Percentiles rank a stretch among this genome's conserved stretches.
phyloP scores from a whole-genome alignment of 73 alveolate genomes.

The Paramecium sonneborni region DNA sequence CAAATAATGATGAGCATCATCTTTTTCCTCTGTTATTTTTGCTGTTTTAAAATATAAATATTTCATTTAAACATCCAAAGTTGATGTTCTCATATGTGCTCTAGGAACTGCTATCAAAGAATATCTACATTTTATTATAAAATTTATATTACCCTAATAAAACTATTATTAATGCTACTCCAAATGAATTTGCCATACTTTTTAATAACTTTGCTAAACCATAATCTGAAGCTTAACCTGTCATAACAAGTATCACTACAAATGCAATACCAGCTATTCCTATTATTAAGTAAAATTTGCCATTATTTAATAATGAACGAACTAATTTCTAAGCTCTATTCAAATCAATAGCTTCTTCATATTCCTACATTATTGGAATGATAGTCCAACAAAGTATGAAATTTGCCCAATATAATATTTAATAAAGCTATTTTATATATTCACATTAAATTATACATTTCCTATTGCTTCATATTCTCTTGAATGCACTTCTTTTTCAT shows the following conservation, averaged over 20 bases:
- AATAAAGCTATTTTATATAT: neutral
- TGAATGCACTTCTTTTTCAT: neutral
- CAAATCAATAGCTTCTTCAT: conserved; percentile 57
- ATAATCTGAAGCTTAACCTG: conserved; percentile 51
- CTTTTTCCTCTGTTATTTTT: conserved; percentile 37
- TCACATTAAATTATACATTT: neutral
- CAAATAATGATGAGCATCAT: conserved; percentile 30
- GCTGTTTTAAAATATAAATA: conserved; percentile 65
- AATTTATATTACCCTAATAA: conserved; percentile 14
- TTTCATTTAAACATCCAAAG: conserved; percentile 51
- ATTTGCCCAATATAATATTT: conserved; percentile 49
- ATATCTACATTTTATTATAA: neutral
- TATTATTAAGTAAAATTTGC: conserved; percentile 33
- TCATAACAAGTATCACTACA: neutral
- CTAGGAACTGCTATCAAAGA: conserved; percentile 66
- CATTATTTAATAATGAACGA: conserved; percentile 30
- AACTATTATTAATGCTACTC: conserved; percentile 45
- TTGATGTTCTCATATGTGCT: conserved; percentile 60
- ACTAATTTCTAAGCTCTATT: neutral
- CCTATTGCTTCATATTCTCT: conserved; percentile 8
- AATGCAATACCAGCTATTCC: conserved; percentile 43
- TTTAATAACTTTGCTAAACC: conserved; percentile 46
- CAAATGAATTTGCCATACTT: conserved; percentile 65
- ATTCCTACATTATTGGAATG: conserved; percentile 64
- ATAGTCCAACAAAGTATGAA: conserved; percentile 62